Evolutionary conservation across 257 asterid genomes (phyloP), one percentile per base, ranked within the genome.

Genomic region (Nicotiana benthamiana): DNA sequence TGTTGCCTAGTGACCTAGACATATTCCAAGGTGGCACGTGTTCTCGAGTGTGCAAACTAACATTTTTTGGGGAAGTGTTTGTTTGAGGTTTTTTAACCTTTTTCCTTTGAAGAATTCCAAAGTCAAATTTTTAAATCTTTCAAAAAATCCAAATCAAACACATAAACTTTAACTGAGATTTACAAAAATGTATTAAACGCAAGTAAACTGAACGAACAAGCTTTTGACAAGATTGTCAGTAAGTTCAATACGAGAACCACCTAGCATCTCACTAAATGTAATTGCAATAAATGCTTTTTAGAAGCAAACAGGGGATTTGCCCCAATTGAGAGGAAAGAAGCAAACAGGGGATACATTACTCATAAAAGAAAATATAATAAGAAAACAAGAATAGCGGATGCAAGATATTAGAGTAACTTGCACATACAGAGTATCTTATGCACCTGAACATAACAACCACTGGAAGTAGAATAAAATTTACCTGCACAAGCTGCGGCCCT

Each of bases 401-500:
- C 15, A 10, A 46, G 36, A 32, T 72, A 46, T 22, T 13, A 13
- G 77, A 46, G n/a, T 17, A 72, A 43, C 40, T 6, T 72, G 77
- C 60, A 72, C 77, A 72, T 43, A 20, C 24, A 70, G 59, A 72
- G 77, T 70, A 72, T 46, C 59, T 46, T 16, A 3, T 46, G 32
- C 15, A 72, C 43, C 7, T 72, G 24, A 72, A 46, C 40, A 46
- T 3, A 46, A 46, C 12, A 72, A 46, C 13, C 77, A 46, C 40
- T 18, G 36, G 9, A 72, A 72, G 60, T 43, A 72, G 59, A 72
- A 46, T 28, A 66, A 59, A 68, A 34, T 20, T 36, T 76, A 92
- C 98, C 98, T 93, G 98, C 20, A 93, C 98, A 72, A 94, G 98
- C 79, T 94, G 98, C 0, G 97, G 96, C 1, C 97, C 97, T 80